Conservation (phyloP, 1,284 basidiomycete genomes). For the Cystobasidiaceae sp. region DNA sequence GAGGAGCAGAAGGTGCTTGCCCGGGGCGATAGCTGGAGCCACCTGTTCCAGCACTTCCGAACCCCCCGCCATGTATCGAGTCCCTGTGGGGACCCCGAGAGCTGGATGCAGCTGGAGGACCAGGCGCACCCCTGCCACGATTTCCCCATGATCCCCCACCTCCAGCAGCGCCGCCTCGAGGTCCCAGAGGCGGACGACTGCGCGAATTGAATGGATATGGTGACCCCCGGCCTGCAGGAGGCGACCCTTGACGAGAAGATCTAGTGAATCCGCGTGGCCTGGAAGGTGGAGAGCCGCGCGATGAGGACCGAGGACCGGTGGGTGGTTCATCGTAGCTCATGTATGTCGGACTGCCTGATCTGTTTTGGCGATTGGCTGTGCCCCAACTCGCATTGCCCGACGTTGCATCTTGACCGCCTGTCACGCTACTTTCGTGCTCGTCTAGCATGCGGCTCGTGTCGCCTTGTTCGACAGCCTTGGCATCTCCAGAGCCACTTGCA, state of each 20-base stretch:
- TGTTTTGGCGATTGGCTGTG: neutral
- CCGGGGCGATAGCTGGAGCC: constrained; percentile 21
- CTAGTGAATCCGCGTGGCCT: neutral
- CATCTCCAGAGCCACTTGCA: too few relatives aligned
- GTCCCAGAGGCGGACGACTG: neutral
- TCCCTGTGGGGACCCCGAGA: neutral
- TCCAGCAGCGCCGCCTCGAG: neutral
- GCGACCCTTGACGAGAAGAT: neutral
- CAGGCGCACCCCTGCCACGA: neutral
- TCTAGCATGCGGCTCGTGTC: too few relatives aligned
- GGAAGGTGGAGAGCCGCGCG: constrained; percentile 1
- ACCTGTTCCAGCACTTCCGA: constrained; percentile 5
- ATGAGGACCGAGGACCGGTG: neutral
- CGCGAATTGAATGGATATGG: constrained; percentile 8
- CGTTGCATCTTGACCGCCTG: neutral
- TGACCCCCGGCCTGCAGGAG: neutral
- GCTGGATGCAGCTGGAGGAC: neutral
- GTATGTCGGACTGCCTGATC: neutral
- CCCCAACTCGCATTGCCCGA: constrained; percentile 2
- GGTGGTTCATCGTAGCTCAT: neutral
- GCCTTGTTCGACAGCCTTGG: too few relatives aligned
- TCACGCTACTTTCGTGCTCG: too few relatives aligned
- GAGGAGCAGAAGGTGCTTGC: neutral
- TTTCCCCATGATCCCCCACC: constrained; percentile 9
- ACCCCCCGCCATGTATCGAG: constrained; percentile 3